Conservation (phyloP, 2,329 filamentous ascomycete genomes). For the Apiospora marii region DNA sequence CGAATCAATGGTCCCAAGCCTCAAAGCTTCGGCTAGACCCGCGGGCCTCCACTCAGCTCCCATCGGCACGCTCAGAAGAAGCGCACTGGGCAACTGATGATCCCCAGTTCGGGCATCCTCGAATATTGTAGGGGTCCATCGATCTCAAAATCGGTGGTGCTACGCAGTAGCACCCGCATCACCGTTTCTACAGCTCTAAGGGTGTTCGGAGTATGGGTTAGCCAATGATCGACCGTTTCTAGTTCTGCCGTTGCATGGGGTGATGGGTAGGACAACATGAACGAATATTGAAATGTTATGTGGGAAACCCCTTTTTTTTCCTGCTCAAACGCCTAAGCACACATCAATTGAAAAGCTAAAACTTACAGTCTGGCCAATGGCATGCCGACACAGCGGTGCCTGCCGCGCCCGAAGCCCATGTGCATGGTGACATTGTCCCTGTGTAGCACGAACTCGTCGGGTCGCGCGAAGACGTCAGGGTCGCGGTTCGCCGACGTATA, state of each 20-base stretch:
- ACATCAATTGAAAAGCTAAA: not conserved
- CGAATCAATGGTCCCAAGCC: not conserved
- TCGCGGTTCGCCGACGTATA: slow-evolving; percentile 34
- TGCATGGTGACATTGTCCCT: slow-evolving; percentile 32
- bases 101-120: slow-evolving; percentile 36
- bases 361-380: slow-evolving; percentile 32
- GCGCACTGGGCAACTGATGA: slow-evolving; percentile 33
- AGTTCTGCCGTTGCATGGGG: too few relatives aligned
- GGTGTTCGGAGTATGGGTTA: not conserved
- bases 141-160: slow-evolving; percentile 31
- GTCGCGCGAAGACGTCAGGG: slow-evolving; percentile 31
- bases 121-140: slow-evolving; percentile 32
- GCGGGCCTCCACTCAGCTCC: not conserved
- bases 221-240: not conserved
- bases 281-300: too few relatives aligned
- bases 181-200: slow-evolving; percentile 29
- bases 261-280: not conserved
- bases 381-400: slow-evolving; percentile 36
- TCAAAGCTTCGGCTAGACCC: not conserved
- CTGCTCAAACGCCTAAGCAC: too few relatives aligned
- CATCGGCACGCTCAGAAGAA: not conserved
- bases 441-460: slow-evolving; percentile 32
- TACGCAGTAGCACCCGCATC: slow-evolving; percentile 29
- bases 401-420: slow-evolving; percentile 33
- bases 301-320: too few relatives aligned